A percentile compares a stretch with the other conserved stretches of the same genome.
Evolutionary conservation across 495 filamentous ascomycete species (phyloP).

Genomic region (Penicillium canescens): DNA sequence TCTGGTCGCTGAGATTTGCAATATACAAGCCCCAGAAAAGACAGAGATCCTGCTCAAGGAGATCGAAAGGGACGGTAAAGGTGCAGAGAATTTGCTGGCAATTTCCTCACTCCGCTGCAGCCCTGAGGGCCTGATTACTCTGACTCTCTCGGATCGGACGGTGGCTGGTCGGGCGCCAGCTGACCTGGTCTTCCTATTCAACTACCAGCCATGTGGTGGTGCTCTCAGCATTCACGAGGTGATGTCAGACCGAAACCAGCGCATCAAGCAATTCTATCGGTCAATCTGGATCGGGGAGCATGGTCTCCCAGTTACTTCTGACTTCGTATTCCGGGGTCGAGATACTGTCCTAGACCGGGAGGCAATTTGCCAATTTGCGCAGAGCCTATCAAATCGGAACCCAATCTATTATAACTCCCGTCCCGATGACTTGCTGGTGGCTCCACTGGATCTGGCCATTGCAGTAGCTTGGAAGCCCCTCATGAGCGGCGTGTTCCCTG

Average conservation of each 20-base stretch:
- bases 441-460: conserved; percentile 23
- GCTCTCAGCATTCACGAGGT: conserved; percentile 78
- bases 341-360: neutral
- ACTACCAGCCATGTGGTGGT: conserved; percentile 76
- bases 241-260: conserved; percentile 80
- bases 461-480: conserved; percentile 34
- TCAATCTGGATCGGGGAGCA: conserved; percentile 75
- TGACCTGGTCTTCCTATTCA: conserved; percentile 53
- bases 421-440: conserved; percentile 8
- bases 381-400: neutral
- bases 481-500: conserved; percentile 23
- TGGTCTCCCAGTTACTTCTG: neutral
- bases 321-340: neutral
- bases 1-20: neutral
- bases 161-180: neutral
- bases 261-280: conserved; percentile 92
- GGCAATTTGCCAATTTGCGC: neutral
- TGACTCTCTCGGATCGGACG: neutral
- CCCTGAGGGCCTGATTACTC: neutral
- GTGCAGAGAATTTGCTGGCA: neutral
- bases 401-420: neutral
- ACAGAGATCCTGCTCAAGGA: neutral
- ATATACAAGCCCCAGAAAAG: neutral
- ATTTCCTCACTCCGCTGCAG: neutral
- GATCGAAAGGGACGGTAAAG: neutral